Evolutionary conservation across 495 filamentous ascomycete genomes (phyloP), one percentile per base, ranked within the genome.

Genomic region (Aspergillus wentii): DNA sequence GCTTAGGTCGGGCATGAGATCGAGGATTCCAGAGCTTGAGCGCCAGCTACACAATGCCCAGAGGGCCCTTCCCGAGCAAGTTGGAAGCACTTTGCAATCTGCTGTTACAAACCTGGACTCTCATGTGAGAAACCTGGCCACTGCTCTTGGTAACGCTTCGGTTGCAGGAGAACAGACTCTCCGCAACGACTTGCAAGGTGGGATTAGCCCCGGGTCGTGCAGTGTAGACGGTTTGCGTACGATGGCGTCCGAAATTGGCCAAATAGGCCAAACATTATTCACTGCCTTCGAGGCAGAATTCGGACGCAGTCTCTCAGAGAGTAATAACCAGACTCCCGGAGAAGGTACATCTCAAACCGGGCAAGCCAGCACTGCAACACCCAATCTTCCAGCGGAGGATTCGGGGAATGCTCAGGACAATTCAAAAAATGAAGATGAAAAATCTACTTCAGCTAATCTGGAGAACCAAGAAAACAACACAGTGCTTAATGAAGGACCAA

Each of bases 201-300:
- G 69, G 25, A 46, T 60, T 17, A 6, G 22, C 11, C 64, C 65
- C 20, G 52, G 66, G 17, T 53, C 72, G 23, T 65, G 71, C 25
- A 56, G 53, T 17, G 56, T 66, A 0, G 57, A 67, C 21, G 59
- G 58, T 30, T 49, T 77, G 26, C 62, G 58, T 23, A 53, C 51
- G 27, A 56, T 77, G 45, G 69, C 69, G 13, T 54, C 56, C 13
- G 66, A 68, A 8, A 49, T 78, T 36, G 71, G 68, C 16, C 55
- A 69, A 37, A 57, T 69, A 21, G 62, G 65, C 6, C 57, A 57
- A 33, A 62, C 65, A 8, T 39, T 71, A 17, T 64, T 63, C 32
- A 51, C 62, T 3, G 56, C 59, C 4, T 68, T 71, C 26, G 64
- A 69, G 35, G 46, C 52, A 8, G 64, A 68, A 27, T 57, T 72